Evolutionary conservation across 2,329 filamentous ascomycete genomes (phyloP).

Genomic region (Colletotrichum musicola): DNA sequence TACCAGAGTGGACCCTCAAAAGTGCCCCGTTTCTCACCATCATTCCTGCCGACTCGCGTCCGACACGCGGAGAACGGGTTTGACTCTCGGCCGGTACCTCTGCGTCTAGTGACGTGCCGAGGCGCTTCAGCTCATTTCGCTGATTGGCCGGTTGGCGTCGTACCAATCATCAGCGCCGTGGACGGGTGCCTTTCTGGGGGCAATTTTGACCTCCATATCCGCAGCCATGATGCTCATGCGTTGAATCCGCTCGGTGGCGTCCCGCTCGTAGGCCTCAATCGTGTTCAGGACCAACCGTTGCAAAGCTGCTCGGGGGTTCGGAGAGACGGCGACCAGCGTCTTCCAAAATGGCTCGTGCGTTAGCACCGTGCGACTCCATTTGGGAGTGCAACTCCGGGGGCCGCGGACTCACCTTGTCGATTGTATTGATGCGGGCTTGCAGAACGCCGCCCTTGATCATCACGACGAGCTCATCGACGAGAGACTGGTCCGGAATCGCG

Average conservation of each 20-base stretch:
- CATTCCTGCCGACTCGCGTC: conserved; percentile 29
- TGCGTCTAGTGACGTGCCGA: conserved; percentile 3
- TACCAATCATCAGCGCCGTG: conserved; percentile 49
- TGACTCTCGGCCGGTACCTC: conserved; percentile 29
- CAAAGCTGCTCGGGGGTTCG: conserved; percentile 75
- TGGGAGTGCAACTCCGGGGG: conserved; percentile 1
- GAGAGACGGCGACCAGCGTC: conserved; percentile 79
- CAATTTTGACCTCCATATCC: conserved; percentile 75
- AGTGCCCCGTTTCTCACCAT: conserved; percentile 30
- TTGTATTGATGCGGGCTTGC: conserved; percentile 85
- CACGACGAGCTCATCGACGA: conserved; percentile 79
- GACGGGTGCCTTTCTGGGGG: conserved; percentile 28
- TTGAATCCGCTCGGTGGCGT: conserved; percentile 81
- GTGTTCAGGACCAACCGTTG: conserved; percentile 77
- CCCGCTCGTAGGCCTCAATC: conserved; percentile 78
- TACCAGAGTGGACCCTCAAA: conserved; percentile 32
- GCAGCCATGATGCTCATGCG: conserved; percentile 82
- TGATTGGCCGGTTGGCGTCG: conserved; percentile 40
- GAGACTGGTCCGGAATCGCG: conserved; percentile 69
- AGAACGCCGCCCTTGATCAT: conserved; percentile 83
- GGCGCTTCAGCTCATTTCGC: conserved; percentile 32
- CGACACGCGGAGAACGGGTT: conserved; percentile 28
- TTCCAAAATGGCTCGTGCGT: conserved; percentile 47
- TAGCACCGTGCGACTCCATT: conserved; percentile 23
- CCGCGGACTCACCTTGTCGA: conserved; percentile 71